Evolutionary conservation across 805 yeast genomes (phyloP).

Genomic region (Kazachstania viticola): DNA sequence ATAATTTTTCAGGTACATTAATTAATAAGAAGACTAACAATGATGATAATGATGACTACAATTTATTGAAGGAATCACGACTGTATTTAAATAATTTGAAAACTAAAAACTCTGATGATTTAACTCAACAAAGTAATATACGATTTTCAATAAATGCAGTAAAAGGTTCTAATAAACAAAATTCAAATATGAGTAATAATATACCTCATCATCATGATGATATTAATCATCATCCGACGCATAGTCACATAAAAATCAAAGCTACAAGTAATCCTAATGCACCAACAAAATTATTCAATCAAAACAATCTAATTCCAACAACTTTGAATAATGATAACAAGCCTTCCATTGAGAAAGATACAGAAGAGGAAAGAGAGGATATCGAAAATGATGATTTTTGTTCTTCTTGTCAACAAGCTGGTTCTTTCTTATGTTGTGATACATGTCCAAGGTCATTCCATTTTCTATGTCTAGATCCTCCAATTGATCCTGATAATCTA

Average conservation of each 20-base stretch:
- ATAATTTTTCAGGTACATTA: background rate
- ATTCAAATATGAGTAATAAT: background rate
- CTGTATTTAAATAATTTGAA: constrained; percentile 18
- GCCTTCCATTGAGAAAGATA: no score
- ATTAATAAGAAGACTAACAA: constrained; percentile 7
- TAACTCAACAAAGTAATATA: constrained; percentile 26
- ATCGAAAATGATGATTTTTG: constrained; percentile 76
- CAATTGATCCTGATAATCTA: constrained; percentile 55
- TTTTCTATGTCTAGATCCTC: constrained; percentile 85
- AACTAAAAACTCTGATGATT: constrained; percentile 26
- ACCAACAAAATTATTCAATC: constrained; percentile 32
- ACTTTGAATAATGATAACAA: no score
- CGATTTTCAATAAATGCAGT: constrained; percentile 7
- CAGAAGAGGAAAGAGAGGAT: constrained; percentile 12
- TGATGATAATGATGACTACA: constrained; percentile 2
- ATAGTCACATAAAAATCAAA: constrained; percentile 9
- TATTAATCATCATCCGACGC: background rate
- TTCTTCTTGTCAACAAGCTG: constrained; percentile 80
- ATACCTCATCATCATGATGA: background rate
- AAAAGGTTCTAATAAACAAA: background rate
- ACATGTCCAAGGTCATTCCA: constrained; percentile 88
- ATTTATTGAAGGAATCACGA: constrained; percentile 4
- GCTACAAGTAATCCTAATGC: constrained; percentile 17
- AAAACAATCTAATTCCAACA: constrained; percentile 16
- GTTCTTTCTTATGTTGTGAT: constrained; percentile 87